phyloP scores from a whole-genome alignment of 495 filamentous ascomycete species.

The Penicillium parvum region DNA sequence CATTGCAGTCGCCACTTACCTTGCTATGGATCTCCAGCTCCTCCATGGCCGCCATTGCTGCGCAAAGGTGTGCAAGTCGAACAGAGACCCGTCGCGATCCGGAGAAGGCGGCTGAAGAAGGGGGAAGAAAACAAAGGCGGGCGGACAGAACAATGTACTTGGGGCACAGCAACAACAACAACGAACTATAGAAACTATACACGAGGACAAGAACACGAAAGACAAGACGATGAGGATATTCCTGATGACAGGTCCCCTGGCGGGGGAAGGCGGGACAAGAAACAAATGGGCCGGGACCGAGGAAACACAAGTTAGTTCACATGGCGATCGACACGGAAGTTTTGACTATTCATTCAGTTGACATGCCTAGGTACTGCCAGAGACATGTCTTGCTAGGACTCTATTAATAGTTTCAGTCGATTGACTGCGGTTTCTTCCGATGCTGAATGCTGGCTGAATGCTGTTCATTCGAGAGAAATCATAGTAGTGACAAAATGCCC shows the following conservation, averaged over 20 bases:
- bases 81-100: conserved; percentile 16
- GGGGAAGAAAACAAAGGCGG: conserved; percentile 10
- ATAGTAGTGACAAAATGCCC: conserved; percentile 21
- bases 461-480: conserved; percentile 9
- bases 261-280: conserved; percentile 6
- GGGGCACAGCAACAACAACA: no score
- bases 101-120: conserved; percentile 27
- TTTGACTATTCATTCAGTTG: no score
- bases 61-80: background rate
- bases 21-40: conserved; percentile 97
- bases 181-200: no score
- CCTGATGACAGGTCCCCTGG: background rate
- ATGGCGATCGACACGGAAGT: conserved; percentile 1
- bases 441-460: no score
- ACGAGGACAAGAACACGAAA: no score
- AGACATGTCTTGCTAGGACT: no score
- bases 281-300: conserved; percentile 20
- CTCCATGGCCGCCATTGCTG: conserved; percentile 84
- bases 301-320: conserved; percentile 4
- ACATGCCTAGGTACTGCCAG: background rate
- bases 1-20: conserved; percentile 47
- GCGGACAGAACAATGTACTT: conserved; percentile 2
- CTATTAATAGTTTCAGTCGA: no score
- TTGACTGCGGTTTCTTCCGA: no score
- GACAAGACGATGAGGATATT: background rate